Conservation (phyloP, 805 yeast genomes). For the Starmerella sirachaensis region DNA sequence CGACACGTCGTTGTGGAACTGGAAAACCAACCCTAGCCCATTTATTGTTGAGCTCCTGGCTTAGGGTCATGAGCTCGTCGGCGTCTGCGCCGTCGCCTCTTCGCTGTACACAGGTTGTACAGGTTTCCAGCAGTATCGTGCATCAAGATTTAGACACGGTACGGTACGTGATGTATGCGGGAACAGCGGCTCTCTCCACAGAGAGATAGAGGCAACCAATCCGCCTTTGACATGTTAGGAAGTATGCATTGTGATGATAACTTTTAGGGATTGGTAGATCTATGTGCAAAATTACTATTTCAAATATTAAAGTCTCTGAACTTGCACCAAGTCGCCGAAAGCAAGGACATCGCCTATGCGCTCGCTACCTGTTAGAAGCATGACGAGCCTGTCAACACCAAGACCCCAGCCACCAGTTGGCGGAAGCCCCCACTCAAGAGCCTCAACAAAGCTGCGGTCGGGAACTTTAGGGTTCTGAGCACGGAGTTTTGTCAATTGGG, state of each 20-base stretch:
- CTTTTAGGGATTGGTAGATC: too few relatives aligned
- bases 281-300: neutral
- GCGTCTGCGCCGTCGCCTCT: too few relatives aligned
- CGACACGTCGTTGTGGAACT: neutral
- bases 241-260: too few relatives aligned
- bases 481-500: slow-evolving; percentile 52
- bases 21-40: neutral
- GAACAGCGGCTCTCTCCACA: too few relatives aligned
- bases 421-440: slow-evolving; percentile 88
- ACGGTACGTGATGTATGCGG: too few relatives aligned
- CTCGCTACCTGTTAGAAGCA: slow-evolving; percentile 54
- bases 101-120: too few relatives aligned
- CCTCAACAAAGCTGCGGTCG: slow-evolving; percentile 56
- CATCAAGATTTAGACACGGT: too few relatives aligned
- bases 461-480: slow-evolving; percentile 47
- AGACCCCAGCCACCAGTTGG: slow-evolving; percentile 99
- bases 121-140: too few relatives aligned
- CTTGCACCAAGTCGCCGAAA: slow-evolving; percentile 18
- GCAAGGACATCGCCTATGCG: slow-evolving; percentile 36
- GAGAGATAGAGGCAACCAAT: too few relatives aligned
- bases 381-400: slow-evolving; percentile 78
- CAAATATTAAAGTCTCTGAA: slow-evolving; percentile 8
- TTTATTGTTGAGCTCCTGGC: too few relatives aligned
- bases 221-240: too few relatives aligned
- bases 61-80: too few relatives aligned